A percentile compares a stretch with the other conserved stretches of the same genome.
phyloP scores from a whole-genome alignment of 768 basidiomycete genomes.

The Chiua virens region DNA sequence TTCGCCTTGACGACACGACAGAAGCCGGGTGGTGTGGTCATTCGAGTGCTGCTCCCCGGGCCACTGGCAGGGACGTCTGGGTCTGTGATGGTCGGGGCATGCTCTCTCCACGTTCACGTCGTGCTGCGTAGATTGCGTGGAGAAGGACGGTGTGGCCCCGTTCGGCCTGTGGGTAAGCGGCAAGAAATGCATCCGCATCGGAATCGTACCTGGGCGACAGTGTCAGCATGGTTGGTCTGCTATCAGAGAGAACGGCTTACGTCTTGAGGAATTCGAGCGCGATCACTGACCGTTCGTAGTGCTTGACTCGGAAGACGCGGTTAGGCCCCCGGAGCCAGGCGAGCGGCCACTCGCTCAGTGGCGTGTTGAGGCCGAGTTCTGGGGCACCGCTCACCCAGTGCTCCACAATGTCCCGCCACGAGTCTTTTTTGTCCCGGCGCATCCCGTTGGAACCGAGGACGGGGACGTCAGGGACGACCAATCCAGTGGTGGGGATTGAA shows the following conservation, averaged over 20 bases:
- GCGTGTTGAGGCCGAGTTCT: background rate
- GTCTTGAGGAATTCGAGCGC: constrained; percentile 1
- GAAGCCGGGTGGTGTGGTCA: no score
- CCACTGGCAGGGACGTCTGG: no score
- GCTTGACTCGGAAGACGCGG: background rate
- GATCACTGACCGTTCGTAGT: background rate
- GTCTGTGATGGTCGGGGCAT: no score
- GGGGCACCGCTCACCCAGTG: constrained; percentile 1
- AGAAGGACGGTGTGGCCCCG: background rate
- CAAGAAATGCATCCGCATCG: background rate
- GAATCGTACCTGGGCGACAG: background rate
- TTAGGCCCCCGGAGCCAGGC: background rate
- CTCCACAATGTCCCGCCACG: constrained; percentile 5
- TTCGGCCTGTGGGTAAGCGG: background rate
- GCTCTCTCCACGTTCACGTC: no score
- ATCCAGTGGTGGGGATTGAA: no score
- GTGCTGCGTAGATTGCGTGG: background rate
- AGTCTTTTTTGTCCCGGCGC: background rate
- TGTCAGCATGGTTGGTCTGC: background rate
- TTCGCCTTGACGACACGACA: no score
- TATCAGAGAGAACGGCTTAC: background rate
- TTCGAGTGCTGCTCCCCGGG: no score
- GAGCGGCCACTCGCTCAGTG: constrained; percentile 6
- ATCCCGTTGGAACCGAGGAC: background rate
- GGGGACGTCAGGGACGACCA: background rate